Conservation (phyloP, 805 yeast genomes). For the Barnettozyma wickerhamii region DNA sequence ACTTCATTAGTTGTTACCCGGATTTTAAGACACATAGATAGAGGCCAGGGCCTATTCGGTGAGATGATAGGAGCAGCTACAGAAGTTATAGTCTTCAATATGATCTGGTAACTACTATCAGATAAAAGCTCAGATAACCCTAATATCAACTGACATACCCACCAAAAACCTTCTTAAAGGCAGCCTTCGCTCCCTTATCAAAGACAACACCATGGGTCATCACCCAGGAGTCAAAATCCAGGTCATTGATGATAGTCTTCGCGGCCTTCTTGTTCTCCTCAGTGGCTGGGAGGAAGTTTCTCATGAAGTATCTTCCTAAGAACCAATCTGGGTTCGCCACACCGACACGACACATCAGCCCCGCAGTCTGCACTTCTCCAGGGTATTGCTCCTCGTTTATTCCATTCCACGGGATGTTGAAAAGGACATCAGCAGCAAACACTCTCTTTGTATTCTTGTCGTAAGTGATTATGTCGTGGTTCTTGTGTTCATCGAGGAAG, state of each 20-base stretch:
- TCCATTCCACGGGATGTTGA: conserved; percentile 50
- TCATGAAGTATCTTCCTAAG: conserved; percentile 31
- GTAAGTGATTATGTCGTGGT: conserved; percentile 52
- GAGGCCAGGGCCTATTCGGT: no score
- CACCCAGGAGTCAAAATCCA: conserved; percentile 49
- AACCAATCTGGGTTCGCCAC: conserved; percentile 37
- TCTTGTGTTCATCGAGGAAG: conserved; percentile 51
- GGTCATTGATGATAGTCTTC: conserved; percentile 20
- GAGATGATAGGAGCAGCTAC: no score
- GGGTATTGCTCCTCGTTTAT: conserved; percentile 48
- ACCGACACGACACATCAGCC: conserved; percentile 36
- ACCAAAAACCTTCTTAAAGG: conserved; percentile 19
- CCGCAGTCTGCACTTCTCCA: conserved; percentile 38
- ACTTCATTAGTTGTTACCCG: no score
- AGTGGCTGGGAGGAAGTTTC: conserved; percentile 19
- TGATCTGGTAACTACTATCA: no score
- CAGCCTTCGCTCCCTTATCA: conserved; percentile 33
- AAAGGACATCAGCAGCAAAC: conserved; percentile 56
- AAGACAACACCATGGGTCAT: conserved; percentile 59
- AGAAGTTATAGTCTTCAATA: no score
- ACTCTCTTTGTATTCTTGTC: conserved; percentile 45
- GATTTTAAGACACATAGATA: no score
- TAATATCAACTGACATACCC: no score
- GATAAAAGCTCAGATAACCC: no score
- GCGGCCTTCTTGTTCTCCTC: conserved; percentile 15